These are phyloP conservation scores for Rhodamnia argentea DNA, from an alignment of 345 rosid genomes.

Conservation along the genomic window DNA sequence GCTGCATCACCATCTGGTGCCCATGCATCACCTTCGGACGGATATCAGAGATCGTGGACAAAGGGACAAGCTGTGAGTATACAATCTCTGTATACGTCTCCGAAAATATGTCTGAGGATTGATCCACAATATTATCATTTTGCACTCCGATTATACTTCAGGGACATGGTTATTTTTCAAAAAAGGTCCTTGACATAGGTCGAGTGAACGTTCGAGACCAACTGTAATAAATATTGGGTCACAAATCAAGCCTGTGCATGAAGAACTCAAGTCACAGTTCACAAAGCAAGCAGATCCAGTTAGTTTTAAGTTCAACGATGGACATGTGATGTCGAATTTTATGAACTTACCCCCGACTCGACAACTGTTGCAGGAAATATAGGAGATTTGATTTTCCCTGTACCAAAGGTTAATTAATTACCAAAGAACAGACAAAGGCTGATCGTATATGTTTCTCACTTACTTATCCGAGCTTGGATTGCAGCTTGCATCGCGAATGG, in stretches of 20 bases:
- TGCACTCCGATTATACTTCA: neutral
- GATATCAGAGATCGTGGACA: constrained; percentile 24
- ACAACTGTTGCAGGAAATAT: neutral
- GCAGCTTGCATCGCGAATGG: constrained; percentile 24
- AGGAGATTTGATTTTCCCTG: neutral
- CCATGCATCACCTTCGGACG: constrained; percentile 29
- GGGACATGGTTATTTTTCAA: neutral
- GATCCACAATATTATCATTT: neutral
- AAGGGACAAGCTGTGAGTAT: constrained; percentile 19
- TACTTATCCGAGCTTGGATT: neutral
- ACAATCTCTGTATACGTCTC: neutral
- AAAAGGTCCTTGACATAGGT: neutral
- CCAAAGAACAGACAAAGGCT: neutral
- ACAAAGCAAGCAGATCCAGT: neutral
- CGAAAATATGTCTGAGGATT: neutral
- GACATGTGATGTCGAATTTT: neutral
- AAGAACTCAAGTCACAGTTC: neutral
- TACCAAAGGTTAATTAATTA: neutral
- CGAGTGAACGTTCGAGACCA: neutral
- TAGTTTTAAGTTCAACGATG: neutral
- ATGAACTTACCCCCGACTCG: neutral
- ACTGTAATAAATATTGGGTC: neutral
- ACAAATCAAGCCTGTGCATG: neutral
- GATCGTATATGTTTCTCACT: neutral
- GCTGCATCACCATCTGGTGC: constrained; percentile 28